Base-by-base conservation (phyloP, 192 early-diverging fungal genomes). In the Linnemannia zychae region DNA sequence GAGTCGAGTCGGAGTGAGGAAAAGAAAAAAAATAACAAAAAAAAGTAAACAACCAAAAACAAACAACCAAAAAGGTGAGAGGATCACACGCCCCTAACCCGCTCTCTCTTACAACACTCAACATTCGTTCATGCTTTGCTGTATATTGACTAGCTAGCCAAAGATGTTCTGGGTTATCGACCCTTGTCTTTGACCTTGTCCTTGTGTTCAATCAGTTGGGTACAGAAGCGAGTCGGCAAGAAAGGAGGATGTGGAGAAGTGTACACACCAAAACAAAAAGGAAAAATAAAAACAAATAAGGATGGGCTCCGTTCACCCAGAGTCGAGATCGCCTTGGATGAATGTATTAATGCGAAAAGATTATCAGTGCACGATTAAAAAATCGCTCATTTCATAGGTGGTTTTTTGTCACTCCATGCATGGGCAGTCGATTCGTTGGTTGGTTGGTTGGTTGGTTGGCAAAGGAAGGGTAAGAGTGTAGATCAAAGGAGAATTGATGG, bases 301-400 rank as follows among this genome's bases (percentile, higher is more conserved):
- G 40, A 44, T 44, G 52, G 24, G 24, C 57, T 60, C 12, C 28
- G 7, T 22, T 52, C 53, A 9, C 53, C n/a, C 5, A 28, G 7
- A n/a, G 24, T 28, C 24, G 52, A 53, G 52, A 53, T 53, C 22
- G 20, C 52, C 7, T 44, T 44, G 40, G 3, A 9, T 44, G n/a
- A n/a, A n/a, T 44, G 40, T 9, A 44, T 44, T 44, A 44, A 6
- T 44, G 9, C 3, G 9, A 57, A 24, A 57, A 63, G 57, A 63
- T 63, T 63, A 63, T 63, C 57, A 24, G 24, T 31, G 57, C 28
- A 63, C 57, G 57, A 63, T 31, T 63, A 63, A 63, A 63, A 63
- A 22, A 22, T 7, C 52, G 9, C 28, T 63, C 57, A 13, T 24
- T 28, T 53, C 52, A 53, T 63, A n/a, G 57, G 28, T 2, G 22